Percentiles rank a stretch among this genome's conserved stretches.
phyloP scores from a whole-genome alignment of 148 eudicot species.

The Cornus suecica region DNA sequence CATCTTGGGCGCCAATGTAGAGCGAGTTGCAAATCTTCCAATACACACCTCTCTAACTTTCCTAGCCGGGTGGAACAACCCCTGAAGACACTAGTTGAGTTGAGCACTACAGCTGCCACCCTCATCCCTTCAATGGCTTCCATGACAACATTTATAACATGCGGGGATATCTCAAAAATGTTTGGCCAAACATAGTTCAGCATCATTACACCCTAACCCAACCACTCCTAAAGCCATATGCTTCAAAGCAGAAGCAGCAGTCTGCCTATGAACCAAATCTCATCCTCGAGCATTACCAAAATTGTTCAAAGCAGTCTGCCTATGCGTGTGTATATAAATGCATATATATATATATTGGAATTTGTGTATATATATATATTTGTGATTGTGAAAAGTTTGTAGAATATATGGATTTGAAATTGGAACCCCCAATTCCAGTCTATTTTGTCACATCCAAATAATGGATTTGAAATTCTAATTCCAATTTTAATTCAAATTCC shows the following conservation, averaged over 20 bases:
- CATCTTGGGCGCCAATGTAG: constrained; percentile 87
- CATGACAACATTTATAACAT: constrained; percentile 86
- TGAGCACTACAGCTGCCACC: constrained; percentile 75
- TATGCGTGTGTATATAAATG: too few relatives aligned
- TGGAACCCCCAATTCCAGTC: too few relatives aligned
- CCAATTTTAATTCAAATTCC: too few relatives aligned
- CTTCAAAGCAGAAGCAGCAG: constrained; percentile 94
- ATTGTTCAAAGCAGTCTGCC: too few relatives aligned
- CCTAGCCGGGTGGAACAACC: constrained; percentile 91
- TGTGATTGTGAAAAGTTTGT: too few relatives aligned
- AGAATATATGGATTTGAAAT: too few relatives aligned
- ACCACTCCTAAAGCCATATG: constrained; percentile 96
- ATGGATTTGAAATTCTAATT: too few relatives aligned
- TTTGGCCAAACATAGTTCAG: constrained; percentile 96
- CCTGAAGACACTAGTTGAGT: constrained; percentile 89
- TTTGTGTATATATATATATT: too few relatives aligned
- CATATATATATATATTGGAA: too few relatives aligned
- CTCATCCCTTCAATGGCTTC: constrained; percentile 98
- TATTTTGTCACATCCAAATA: too few relatives aligned
- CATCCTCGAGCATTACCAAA: constrained; percentile 88
- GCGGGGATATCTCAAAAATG: constrained; percentile 92
- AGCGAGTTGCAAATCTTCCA: constrained; percentile 96
- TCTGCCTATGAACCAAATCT: constrained; percentile 86
- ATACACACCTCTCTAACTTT: constrained; percentile 93
- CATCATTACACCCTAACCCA: constrained; percentile 92